These are phyloP conservation scores for Selaginella tamariscina DNA, from an alignment of 75 land plant genomes.

Conservation along the genomic window DNA sequence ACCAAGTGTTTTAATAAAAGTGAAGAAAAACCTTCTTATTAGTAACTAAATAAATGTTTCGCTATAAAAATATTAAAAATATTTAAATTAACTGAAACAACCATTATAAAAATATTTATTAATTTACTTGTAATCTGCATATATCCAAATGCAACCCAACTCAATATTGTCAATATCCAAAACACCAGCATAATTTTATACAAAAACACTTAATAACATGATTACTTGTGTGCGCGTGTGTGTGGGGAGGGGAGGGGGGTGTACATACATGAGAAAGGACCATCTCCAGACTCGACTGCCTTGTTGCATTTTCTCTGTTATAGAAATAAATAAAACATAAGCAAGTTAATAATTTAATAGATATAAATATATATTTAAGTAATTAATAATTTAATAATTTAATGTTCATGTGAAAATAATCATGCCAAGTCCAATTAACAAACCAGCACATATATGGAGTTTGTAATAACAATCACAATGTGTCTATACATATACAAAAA, in stretches of 20 bases:
- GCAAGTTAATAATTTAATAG: background rate
- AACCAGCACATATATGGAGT: background rate
- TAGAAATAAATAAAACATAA: background rate
- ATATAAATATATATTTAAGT: background rate
- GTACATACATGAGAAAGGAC: background rate
- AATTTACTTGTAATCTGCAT: slow-evolving; percentile 26
- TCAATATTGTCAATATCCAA: slow-evolving; percentile 36
- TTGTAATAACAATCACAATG: background rate
- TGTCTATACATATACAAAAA: background rate
- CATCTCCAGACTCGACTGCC: background rate
- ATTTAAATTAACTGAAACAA: no score
- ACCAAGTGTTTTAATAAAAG: no score
- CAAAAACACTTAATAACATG: background rate
- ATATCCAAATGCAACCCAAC: slow-evolving; percentile 38
- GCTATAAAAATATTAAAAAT: no score
- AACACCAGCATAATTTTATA: slow-evolving; percentile 32
- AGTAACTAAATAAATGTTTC: no score
- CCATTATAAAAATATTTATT: background rate
- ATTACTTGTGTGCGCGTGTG: no score
- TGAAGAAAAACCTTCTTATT: no score
- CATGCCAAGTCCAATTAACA: background rate
- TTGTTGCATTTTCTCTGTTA: background rate
- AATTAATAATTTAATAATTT: no score
- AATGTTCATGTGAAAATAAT: no score
- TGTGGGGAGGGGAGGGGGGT: no score